phyloP scores from a whole-genome alignment of 2,329 filamentous ascomycete genomes.

The Arthrinium phaeospermum region DNA sequence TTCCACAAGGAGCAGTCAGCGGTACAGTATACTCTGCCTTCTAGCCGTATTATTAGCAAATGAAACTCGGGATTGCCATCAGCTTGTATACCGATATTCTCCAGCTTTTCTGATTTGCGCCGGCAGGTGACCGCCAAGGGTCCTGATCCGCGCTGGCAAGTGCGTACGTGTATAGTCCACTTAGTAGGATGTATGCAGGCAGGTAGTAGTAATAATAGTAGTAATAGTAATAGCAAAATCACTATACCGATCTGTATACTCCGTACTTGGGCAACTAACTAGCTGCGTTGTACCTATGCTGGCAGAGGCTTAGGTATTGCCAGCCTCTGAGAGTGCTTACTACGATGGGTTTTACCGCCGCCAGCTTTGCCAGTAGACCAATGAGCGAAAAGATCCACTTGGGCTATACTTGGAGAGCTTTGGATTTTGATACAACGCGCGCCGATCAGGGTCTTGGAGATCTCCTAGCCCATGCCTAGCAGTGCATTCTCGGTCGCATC shows the following conservation, averaged over 20 bases:
- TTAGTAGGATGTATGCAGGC: not conserved
- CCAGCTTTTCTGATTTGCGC: not conserved
- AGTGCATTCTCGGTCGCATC: not conserved
- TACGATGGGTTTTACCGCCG: not conserved
- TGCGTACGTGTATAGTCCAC: constrained; percentile 2
- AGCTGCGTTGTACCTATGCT: not conserved
- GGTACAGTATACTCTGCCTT: not conserved
- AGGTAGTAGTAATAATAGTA: not conserved
- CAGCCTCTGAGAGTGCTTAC: not conserved
- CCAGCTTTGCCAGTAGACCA: not conserved
- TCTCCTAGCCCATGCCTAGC: not conserved
- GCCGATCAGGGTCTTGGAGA: not conserved
- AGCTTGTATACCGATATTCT: not conserved
- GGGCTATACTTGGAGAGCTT: not conserved
- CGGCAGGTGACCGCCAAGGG: constrained; percentile 8
- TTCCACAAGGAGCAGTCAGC: not conserved
- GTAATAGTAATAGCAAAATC: not conserved
- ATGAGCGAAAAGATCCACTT: not conserved
- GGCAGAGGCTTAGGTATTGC: not conserved
- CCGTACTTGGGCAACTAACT: not conserved
- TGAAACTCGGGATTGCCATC: constrained; percentile 9
- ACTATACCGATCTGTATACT: not conserved
- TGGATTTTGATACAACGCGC: too few relatives aligned
- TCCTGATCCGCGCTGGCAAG: not conserved
- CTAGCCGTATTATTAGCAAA: not conserved